Evolutionary conservation across 1,284 basidiomycete species (phyloP), one percentile per base, ranked within the genome.

Genomic region (Veloboletus limbatus): DNA sequence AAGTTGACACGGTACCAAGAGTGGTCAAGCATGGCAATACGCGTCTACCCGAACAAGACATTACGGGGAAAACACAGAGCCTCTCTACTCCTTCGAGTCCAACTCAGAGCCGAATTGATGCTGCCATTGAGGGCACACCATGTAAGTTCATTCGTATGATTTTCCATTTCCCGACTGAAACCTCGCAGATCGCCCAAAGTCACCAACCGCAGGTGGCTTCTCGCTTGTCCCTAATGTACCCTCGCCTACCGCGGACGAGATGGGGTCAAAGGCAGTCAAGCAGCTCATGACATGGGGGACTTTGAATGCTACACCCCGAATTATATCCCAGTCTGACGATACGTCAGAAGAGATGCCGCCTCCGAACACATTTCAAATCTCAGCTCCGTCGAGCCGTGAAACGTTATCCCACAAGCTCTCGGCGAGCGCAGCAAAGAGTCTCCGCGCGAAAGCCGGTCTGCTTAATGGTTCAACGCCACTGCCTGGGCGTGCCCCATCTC

Each of bases 261-360:
- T 96, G 25, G 87, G 85, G 0, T 78, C 87, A 1, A 69, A 69
- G 8, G 85, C 86, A 2, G 75, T 92, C 43, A 91, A 92, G 52
- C 85, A 94, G 54, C 78, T 97, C 17, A 91, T 96, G 86, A 97
- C 93, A 8, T 92, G 89, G 90, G 93, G 93, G 6, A 92, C 89
- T 17, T 74, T 96, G 11, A 82, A 85, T 50, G 84, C 88, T 11
- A 96, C 93, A 10, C 93, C 91, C 8, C 82, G 92, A 37, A 77
- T 93, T 9, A 76, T 95, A 27, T 86, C 86, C 21, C 76, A 79
- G 45, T 70, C 77, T 1, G 84, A 84, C 43, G 79, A 83, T 43
- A 68, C 73, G 13, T 65, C 69, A 8, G 76, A 70, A 27, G 59
- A 60, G 49, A 54, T 73, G 40, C 72, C 74, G 16, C 68, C 73